Base-by-base conservation (phyloP, 805 yeast species). In the Yamadazyma takamatsuzukensis region DNA sequence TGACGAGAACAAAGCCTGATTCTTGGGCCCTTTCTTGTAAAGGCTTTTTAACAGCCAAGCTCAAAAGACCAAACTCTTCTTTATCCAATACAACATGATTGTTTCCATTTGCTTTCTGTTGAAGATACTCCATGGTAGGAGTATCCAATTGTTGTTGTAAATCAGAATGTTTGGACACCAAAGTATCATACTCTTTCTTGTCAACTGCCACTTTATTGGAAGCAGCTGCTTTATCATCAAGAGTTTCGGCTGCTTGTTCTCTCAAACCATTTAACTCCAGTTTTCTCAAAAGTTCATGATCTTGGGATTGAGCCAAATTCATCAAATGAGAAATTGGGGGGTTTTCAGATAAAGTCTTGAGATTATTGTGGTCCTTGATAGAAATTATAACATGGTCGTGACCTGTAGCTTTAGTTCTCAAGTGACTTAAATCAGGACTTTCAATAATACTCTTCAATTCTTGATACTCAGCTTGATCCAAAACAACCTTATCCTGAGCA, bases 351-450 rank as follows among this genome's bases (percentile, higher is more conserved):
- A 13, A 18, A 2, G 33, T 28, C 18, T 33, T 29, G 19, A 53
- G 30, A 3, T 33, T 15, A 15, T 30, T 15, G 15, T 41, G 36
- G 12, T 41, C 40, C 16, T 27, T 25, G 7, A 24, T 32, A 4
- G 47, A 39, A n/a, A 54, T 27, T 5, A 51, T 16, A 5, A 32
- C 29, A 29, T 44, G 49, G 16, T 42, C 37, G 13, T 39, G 39
- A 4, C 9, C 16, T 15, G 16, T 21, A 5, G 46, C 50, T 15
- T 47, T 54, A 2, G 33, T 29, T n/a, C 22, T 41, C 6, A 55
- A 25, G 26, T 47, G 41, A 2, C 46, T 59, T 7, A 48, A 40
- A 25, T 33, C 27, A 11, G 56, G 59, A 3, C 23, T 27, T 18
- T 45, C 38, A 6, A 46, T 37, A 2, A 38, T 32, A 2, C 18